A percentile compares a stretch with the other conserved stretches of the same genome.
phyloP scores from a whole-genome alignment of 2,329 filamentous ascomycete genomes.

The Cladosporium halotolerans region DNA sequence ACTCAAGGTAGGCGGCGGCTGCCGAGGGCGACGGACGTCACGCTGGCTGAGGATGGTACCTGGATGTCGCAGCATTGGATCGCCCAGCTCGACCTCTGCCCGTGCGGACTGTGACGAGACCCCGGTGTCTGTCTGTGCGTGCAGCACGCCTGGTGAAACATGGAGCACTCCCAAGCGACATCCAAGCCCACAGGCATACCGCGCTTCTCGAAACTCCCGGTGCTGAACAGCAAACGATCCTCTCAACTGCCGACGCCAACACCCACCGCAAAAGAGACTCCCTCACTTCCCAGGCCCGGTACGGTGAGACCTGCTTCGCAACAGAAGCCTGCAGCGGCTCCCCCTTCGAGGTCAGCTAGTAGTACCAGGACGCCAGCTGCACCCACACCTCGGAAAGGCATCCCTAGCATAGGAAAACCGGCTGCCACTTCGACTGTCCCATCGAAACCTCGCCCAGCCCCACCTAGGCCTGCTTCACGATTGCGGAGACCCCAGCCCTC shows the following conservation, averaged over 20 bases:
- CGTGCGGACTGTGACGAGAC: background rate
- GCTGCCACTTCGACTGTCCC: constrained; percentile 1
- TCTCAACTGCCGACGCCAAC: constrained; percentile 8
- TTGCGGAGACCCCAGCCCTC: constrained; percentile 6
- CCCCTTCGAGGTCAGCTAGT: constrained; percentile 3
- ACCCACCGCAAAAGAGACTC: background rate
- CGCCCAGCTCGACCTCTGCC: background rate
- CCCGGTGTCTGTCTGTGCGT: constrained; percentile 6
- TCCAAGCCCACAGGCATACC: constrained; percentile 16
- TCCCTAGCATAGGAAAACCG: constrained; percentile 13
- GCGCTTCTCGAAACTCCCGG: constrained; percentile 17
- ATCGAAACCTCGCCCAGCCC: constrained; percentile 4
- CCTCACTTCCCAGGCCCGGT: constrained; percentile 3
- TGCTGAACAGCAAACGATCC: constrained; percentile 13
- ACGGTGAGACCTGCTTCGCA: constrained; percentile 12
- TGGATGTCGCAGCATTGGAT: too few species aligned
- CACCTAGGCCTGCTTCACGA: constrained; percentile 1
- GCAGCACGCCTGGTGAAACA: background rate
- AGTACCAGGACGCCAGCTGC: constrained; percentile 2
- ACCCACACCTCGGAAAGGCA: constrained; percentile 8
- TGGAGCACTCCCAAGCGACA: constrained; percentile 8
- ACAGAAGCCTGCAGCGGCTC: constrained; percentile 11
- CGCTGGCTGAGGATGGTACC: too few species aligned
- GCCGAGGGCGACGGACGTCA: too few species aligned
- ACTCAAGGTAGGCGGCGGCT: too few species aligned